Evolutionary conservation across 495 filamentous ascomycete genomes (phyloP).

Genomic region (Penicilliopsis zonata): DNA sequence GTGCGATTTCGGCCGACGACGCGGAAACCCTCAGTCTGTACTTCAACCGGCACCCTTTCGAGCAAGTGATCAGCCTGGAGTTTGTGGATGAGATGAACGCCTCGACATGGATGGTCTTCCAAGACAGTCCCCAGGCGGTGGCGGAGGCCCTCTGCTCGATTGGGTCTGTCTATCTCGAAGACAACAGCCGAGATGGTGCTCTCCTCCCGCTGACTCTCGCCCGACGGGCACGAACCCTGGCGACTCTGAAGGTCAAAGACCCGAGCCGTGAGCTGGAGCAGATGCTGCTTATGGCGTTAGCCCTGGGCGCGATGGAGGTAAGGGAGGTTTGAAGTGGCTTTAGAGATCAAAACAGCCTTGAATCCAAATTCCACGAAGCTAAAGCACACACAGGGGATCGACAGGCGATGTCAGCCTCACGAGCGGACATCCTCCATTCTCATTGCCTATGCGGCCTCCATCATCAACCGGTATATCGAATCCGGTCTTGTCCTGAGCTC

Average conservation of each 20-base stretch:
- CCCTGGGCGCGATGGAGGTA: slow-evolving; percentile 1
- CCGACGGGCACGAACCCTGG: slow-evolving; percentile 1
- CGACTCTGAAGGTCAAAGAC: slow-evolving; percentile 1
- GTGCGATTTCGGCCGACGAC: slow-evolving; percentile 1
- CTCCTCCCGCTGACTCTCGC: neutral
- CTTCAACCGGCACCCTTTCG: slow-evolving; percentile 2
- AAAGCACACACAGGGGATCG: too few species aligned
- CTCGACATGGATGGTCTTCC: neutral
- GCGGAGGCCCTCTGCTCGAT: slow-evolving; percentile 1
- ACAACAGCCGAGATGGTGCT: neutral
- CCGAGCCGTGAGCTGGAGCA: neutral
- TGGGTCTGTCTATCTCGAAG: neutral
- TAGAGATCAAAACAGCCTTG: neutral
- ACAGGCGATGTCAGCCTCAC: neutral
- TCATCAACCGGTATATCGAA: neutral
- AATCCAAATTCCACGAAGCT: too few species aligned
- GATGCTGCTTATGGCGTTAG: neutral
- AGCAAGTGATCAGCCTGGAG: slow-evolving; percentile 1
- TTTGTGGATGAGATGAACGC: slow-evolving; percentile 4
- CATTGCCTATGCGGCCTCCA: neutral
- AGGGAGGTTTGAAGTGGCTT: neutral
- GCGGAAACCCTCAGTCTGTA: slow-evolving; percentile 1
- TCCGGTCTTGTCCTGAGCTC: neutral
- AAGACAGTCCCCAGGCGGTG: slow-evolving; percentile 1
- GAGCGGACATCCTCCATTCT: neutral